Conservation (phyloP, 805 yeast genomes). For the Wickerhamia fluorescens region DNA sequence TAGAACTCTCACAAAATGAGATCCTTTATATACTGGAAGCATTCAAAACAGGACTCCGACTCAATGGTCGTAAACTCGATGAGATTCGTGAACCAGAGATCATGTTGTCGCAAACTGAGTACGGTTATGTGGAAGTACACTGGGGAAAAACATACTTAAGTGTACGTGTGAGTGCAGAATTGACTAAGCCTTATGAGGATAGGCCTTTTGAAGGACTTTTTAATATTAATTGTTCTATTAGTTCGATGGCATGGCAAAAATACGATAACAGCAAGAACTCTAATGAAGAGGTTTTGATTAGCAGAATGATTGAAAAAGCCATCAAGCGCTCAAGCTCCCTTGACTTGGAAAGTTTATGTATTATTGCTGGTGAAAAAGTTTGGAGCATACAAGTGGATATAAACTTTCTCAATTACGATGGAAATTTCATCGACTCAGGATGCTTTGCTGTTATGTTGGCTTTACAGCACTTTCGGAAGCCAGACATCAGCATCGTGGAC, state of each 20-base stretch:
- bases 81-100: constrained; percentile 64
- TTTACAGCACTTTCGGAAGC: constrained; percentile 72
- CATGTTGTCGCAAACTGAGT: constrained; percentile 53
- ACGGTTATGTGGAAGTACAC: constrained; percentile 72
- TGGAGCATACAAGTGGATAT: constrained; percentile 91
- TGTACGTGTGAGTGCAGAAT: constrained; percentile 67
- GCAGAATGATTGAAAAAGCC: constrained; percentile 85
- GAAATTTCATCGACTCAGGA: constrained; percentile 85
- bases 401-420: constrained; percentile 84
- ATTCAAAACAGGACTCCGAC: constrained; percentile 53
- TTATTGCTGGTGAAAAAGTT: constrained; percentile 82
- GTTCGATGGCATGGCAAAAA: constrained; percentile 83
- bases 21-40: constrained; percentile 53
- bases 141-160: constrained; percentile 70
- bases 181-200: constrained; percentile 77
- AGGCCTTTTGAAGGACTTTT: constrained; percentile 92
- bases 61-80: constrained; percentile 62
- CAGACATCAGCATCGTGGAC: constrained; percentile 61
- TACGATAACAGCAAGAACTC: constrained; percentile 69
- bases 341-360: constrained; percentile 85
- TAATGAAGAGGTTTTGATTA: constrained; percentile 75
- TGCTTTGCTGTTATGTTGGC: constrained; percentile 89
- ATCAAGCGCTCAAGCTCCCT: constrained; percentile 84
- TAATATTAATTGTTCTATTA: constrained; percentile 74
- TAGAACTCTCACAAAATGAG: constrained; percentile 61